Evolutionary conservation across 768 basidiomycete genomes (phyloP).

Genomic region (Trametes punicea): DNA sequence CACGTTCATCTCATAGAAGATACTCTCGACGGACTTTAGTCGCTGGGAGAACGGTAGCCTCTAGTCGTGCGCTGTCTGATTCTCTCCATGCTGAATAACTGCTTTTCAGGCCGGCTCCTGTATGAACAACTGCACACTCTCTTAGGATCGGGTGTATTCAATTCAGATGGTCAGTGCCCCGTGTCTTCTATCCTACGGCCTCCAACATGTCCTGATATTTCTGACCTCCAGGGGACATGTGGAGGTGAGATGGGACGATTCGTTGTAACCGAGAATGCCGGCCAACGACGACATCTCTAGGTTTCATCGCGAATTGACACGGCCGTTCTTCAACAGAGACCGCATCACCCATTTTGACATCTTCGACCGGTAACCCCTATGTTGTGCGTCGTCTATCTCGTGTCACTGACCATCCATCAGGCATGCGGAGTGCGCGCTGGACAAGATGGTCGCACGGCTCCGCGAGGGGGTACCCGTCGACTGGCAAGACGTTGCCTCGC

Average conservation of each 20-base stretch:
- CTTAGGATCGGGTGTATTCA: constrained; percentile 59
- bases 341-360: constrained; percentile 28
- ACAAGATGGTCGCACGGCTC: constrained; percentile 40
- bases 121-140: constrained; percentile 30
- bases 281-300: constrained; percentile 27
- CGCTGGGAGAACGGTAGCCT: constrained; percentile 39
- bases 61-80: constrained; percentile 21
- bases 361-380: constrained; percentile 20
- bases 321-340: constrained; percentile 57
- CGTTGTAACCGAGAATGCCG: no score
- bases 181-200: neutral
- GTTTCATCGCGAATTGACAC: constrained; percentile 64
- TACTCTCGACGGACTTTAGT: constrained; percentile 46
- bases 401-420: no score
- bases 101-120: constrained; percentile 23
- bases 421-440: constrained; percentile 34
- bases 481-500: constrained; percentile 26
- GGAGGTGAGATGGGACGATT: no score
- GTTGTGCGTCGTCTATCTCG: neutral
- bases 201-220: neutral
- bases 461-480: constrained; percentile 50
- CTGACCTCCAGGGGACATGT: constrained; percentile 50
- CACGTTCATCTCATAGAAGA: constrained; percentile 34
- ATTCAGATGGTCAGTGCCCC: constrained; percentile 43
- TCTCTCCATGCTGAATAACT: constrained; percentile 10